Conservation (phyloP, 2,329 filamentous ascomycete species). For the Fusarium staphyleae region DNA sequence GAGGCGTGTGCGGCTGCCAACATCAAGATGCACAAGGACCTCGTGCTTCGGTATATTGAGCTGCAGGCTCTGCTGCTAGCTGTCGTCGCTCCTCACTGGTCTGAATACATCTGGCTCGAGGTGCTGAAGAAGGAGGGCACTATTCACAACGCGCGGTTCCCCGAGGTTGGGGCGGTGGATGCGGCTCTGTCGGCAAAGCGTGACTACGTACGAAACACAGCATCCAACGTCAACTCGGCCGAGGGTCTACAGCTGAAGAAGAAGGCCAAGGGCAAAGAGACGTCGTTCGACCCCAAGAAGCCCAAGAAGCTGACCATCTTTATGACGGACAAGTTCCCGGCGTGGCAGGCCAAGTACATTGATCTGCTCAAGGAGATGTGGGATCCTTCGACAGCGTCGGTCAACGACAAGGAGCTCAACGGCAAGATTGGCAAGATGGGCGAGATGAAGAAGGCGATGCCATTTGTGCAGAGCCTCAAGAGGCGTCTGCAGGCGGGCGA, state of each 20-base stretch:
- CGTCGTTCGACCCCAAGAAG: slow-evolving; percentile 86
- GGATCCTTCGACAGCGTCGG: slow-evolving; percentile 63
- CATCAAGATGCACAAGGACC: slow-evolving; percentile 84
- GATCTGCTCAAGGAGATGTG: slow-evolving; percentile 78
- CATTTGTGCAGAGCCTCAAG: slow-evolving; percentile 90
- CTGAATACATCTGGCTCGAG: slow-evolving; percentile 93
- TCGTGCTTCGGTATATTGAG: slow-evolving; percentile 82
- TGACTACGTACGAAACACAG: slow-evolving; percentile 79
- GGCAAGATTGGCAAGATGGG: slow-evolving; percentile 81
- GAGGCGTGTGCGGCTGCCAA: slow-evolving; percentile 79
- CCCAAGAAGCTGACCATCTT: slow-evolving; percentile 92
- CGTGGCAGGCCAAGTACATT: slow-evolving; percentile 92
- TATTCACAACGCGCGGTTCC: slow-evolving; percentile 74
- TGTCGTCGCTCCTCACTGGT: slow-evolving; percentile 90
- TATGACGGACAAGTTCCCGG: slow-evolving; percentile 79
- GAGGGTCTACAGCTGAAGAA: slow-evolving; percentile 86
- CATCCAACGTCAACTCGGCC: slow-evolving; percentile 79
- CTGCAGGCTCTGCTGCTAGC: slow-evolving; percentile 83
- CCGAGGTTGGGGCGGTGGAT: slow-evolving; percentile 67
- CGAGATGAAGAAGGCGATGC: slow-evolving; percentile 98
- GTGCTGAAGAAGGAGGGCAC: slow-evolving; percentile 78
- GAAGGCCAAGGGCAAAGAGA: slow-evolving; percentile 89
- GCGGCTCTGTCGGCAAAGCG: slow-evolving; percentile 76
- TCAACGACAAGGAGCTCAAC: slow-evolving; percentile 83
- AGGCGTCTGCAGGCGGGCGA: slow-evolving; percentile 78